A percentile compares a stretch with the other conserved stretches of the same genome.
phyloP scores from a whole-genome alignment of 164 flowering plant genomes.

The Echeveria elegans region DNA sequence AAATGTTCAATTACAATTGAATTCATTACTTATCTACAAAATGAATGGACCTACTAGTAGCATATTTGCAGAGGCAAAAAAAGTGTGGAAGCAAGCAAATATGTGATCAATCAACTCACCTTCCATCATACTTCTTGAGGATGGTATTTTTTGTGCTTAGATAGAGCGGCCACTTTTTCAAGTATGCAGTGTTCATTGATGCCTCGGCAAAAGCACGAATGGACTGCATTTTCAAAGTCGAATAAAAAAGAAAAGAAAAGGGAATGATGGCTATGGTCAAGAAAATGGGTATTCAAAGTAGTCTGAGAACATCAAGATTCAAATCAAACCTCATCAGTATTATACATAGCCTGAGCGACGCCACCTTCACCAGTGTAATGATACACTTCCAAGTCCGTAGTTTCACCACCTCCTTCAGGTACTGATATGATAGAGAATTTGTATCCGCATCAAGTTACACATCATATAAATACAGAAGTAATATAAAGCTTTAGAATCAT shows the following conservation, averaged over 20 bases:
- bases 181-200: slow-evolving; percentile 74
- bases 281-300: neutral
- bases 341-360: slow-evolving; percentile 85
- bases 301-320: neutral
- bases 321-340: slow-evolving; percentile 86
- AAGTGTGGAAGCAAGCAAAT: neutral
- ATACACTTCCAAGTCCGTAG: slow-evolving; percentile 70
- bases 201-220: slow-evolving; percentile 89
- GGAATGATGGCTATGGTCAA: neutral
- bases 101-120: slow-evolving; percentile 31
- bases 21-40: too few species aligned
- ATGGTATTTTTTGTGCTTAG: slow-evolving; percentile 98
- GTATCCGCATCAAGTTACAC: neutral
- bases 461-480: neutral
- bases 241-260: slow-evolving; percentile 5
- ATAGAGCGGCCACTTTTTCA: slow-evolving; percentile 98
- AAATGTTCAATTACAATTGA: too few species aligned
- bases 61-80: neutral
- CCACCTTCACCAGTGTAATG: slow-evolving; percentile 89
- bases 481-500: neutral
- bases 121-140: slow-evolving; percentile 96
- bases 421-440: slow-evolving; percentile 34
- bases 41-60: too few species aligned
- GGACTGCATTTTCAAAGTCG: slow-evolving; percentile 41
- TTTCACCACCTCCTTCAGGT: slow-evolving; percentile 63